A percentile compares a stretch with the other conserved stretches of the same genome.
Conservation (phyloP, 192 early-diverging fungal species). For the Spizellomyces sp. region DNA sequence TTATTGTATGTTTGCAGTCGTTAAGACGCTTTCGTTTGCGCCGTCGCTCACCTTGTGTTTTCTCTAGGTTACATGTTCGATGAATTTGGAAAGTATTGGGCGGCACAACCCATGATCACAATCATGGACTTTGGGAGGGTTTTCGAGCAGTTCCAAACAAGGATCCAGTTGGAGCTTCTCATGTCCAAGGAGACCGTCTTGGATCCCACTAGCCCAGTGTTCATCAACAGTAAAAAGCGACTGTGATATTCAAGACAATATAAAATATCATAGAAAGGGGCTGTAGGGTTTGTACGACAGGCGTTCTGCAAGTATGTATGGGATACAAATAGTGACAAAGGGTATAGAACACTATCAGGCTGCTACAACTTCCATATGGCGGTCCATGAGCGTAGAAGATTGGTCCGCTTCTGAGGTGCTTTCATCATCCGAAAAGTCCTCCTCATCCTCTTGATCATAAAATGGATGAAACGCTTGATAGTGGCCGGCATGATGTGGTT, state of each 20-base stretch:
- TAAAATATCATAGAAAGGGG: background rate
- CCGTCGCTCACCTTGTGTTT: background rate
- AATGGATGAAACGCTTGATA: conserved; percentile 5
- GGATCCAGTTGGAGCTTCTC: conserved; percentile 53
- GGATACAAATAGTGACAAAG: too few species aligned
- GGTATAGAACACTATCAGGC: too few species aligned
- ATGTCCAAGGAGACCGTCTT: conserved; percentile 28
- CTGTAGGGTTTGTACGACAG: too few species aligned
- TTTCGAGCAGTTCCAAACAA: conserved; percentile 61
- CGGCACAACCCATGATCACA: conserved; percentile 48
- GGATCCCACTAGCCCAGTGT: background rate
- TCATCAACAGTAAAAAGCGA: background rate
- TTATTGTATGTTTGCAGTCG: conserved; percentile 62
- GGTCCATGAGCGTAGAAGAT: too few species aligned
- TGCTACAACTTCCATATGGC: too few species aligned
- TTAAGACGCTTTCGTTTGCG: background rate
- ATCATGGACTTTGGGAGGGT: conserved; percentile 74
- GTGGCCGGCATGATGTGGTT: conserved; percentile 13
- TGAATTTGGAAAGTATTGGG: conserved; percentile 69
- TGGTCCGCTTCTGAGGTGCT: too few species aligned
- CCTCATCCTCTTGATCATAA: conserved; percentile 16
- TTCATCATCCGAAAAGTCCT: background rate
- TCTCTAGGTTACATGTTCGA: conserved; percentile 66
- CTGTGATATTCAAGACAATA: background rate
- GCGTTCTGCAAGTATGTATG: too few species aligned